Percentiles rank a stretch among this genome's conserved stretches.
Conservation (phyloP, 352 stramenopile species). For the Phytophthora quininea region DNA sequence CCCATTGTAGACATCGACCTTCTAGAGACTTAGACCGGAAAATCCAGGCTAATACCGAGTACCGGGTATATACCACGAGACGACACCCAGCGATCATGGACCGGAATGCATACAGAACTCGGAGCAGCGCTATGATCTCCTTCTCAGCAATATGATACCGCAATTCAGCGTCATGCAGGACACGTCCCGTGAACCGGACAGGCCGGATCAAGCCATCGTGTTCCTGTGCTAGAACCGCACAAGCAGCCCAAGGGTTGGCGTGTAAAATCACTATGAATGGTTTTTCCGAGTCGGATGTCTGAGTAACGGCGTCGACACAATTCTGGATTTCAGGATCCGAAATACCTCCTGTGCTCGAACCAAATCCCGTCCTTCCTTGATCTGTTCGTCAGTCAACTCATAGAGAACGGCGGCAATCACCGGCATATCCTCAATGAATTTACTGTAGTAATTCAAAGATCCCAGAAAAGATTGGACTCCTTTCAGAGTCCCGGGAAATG, state of each 20-base stretch:
- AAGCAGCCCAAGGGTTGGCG: not conserved
- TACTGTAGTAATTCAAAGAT: not conserved
- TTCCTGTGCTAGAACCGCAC: not conserved
- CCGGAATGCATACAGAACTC: not conserved
- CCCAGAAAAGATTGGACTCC: not conserved
- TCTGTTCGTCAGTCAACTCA: not conserved
- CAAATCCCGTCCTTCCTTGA: not conserved
- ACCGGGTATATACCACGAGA: not conserved
- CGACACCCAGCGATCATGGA: not conserved
- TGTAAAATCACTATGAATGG: not conserved
- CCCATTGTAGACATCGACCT: not conserved
- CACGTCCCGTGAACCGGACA: not conserved
- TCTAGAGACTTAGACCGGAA: not conserved
- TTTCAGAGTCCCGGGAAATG: not conserved
- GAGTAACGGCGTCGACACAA: not conserved
- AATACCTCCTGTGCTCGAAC: not conserved
- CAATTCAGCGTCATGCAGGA: not conserved
- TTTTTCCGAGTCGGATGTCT: not conserved
- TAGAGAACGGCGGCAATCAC: not conserved
- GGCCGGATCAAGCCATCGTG: not conserved
- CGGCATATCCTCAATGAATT: slow-evolving; percentile 1
- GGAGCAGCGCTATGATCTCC: not conserved
- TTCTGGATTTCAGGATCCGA: not conserved
- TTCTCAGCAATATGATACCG: not conserved
- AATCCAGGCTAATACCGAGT: not conserved